Evolutionary conservation across 2,329 filamentous ascomycete genomes (phyloP), one percentile per base, ranked within the genome.

Genomic region (Trichocomaceae sp.): DNA sequence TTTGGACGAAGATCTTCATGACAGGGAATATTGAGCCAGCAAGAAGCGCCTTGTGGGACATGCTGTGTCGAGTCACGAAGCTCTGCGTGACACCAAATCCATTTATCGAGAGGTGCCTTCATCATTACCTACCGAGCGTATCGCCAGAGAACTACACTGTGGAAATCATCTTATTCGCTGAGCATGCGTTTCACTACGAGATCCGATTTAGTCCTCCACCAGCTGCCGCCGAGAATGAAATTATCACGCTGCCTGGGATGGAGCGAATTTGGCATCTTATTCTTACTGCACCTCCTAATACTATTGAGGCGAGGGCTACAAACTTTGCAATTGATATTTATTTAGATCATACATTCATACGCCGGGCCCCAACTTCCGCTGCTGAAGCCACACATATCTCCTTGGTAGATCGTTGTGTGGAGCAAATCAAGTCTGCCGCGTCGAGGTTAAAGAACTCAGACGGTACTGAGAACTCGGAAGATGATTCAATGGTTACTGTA

Each of bases 181-280:
- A 76, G 53, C 68, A 74, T 44, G 64, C 69, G 1, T 64, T 75
- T 22, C 62, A 68, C 7, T 74, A 77, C 37, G 72, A 79, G 22
- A 84, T 85, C 57, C 69, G 78, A 1, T 86, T 85, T 61, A 60
- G 79, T 75, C 58, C 80, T 70, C 60, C 81, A 73, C 23, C 76
- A 81, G 44, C 63, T 13, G 66, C 69, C 15, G 59, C 58, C 8
- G 72, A 73, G 31, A 58, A 70, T 49, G 69, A 75, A 47, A 66
- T 75, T 26, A 66, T 76, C n/a, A 61, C 64, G n/a, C 69, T 77
- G 49, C 74, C 77, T 3, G 77, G 77, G 6, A 75, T 77, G 59
- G 87, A 93, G 61, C 80, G 90, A 55, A 75, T 96, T n/a, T 96
- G 91, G 91, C 82, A 83, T 22, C 82, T 96, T 62, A 83, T 92